phyloP scores from a whole-genome alignment of 163 green algal genomes.

The Picocystis sp. region DNA sequence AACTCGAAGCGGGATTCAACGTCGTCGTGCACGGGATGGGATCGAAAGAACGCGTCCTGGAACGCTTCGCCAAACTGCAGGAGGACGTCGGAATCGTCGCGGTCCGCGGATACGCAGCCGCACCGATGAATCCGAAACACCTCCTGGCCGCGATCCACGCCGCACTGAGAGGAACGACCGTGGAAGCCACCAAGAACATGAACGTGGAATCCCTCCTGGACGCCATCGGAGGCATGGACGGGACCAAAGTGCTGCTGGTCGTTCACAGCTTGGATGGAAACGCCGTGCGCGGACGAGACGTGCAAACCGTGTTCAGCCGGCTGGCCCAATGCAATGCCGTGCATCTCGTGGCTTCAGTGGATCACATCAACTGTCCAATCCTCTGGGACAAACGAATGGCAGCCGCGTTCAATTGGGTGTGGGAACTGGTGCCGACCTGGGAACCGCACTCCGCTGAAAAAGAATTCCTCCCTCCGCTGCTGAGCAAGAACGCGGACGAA shows the following conservation, averaged over 20 bases:
- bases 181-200: too few relatives aligned
- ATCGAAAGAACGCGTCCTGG: too few relatives aligned
- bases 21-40: too few relatives aligned
- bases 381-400: slow-evolving; percentile 58
- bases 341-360: slow-evolving; percentile 56
- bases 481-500: neutral
- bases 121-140: too few relatives aligned
- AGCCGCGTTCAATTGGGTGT: slow-evolving; percentile 27
- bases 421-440: slow-evolving; percentile 4
- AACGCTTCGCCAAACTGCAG: too few relatives aligned
- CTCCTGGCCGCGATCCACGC: too few relatives aligned
- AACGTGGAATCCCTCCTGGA: too few relatives aligned
- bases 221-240: too few relatives aligned
- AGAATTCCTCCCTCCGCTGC: neutral
- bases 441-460: neutral
- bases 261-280: slow-evolving; percentile 1
- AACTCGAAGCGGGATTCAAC: too few relatives aligned
- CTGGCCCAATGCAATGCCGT: slow-evolving; percentile 45
- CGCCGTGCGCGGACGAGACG: slow-evolving; percentile 5
- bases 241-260: neutral
- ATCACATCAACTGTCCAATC: slow-evolving; percentile 68
- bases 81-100: too few relatives aligned
- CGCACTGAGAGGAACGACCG: too few relatives aligned
- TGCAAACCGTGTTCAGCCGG: slow-evolving; percentile 46
- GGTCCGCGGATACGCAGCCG: too few relatives aligned